Evolutionary conservation across 2,329 filamentous ascomycete genomes (phyloP), one percentile per base, ranked within the genome.

Genomic region (Penicillium glabrum): DNA sequence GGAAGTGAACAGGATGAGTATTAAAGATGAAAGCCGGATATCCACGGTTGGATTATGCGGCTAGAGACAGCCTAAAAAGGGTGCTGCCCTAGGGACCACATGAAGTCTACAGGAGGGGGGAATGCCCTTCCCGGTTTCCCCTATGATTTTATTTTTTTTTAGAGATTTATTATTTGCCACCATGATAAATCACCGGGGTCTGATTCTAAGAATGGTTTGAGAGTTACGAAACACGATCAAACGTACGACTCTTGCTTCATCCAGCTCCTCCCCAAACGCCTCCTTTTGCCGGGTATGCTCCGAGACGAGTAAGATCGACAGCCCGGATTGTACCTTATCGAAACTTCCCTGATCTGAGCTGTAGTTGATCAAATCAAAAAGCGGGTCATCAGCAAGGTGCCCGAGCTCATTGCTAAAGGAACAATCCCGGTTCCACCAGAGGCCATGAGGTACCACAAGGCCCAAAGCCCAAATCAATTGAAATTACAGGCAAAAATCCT

Each of bases 151-250:
- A 24, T 23, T 50, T 51, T 50, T 51, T 47, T 33, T 13, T 51
- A 45, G 23, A 10, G 11, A 35, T 41, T 6, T 41, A 14, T 13
- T 46, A n/a, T 49, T 49, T 49, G 61, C 61, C 63, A 62, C 60
- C 46, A 59, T 53, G 27, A 45, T 57, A 65, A 64, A 61, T 61
- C 60, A 61, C 61, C 60, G 59, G 54, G 33, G 19, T 54, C 21
- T 26, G 39, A 53, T 43, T 9, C 39, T 23, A 5, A 23, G 29
- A 48, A 48, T 31, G 27, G 31, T 23, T 37, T 23, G 29, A 21
- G 46, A 48, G 46, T 53, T 44, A 51, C 35, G 33, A 53, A 48
- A 39, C 41, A 56, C 29, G 44, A 33, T 51, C 31, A 39, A 46
- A 33, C 24, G 31, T 19, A 43, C 29, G 43, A 35, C 10, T 47